Evolutionary conservation across 192 early-diverging fungal species (phyloP), one percentile per base, ranked within the genome.

Genomic region (Thamnidium elegans): DNA sequence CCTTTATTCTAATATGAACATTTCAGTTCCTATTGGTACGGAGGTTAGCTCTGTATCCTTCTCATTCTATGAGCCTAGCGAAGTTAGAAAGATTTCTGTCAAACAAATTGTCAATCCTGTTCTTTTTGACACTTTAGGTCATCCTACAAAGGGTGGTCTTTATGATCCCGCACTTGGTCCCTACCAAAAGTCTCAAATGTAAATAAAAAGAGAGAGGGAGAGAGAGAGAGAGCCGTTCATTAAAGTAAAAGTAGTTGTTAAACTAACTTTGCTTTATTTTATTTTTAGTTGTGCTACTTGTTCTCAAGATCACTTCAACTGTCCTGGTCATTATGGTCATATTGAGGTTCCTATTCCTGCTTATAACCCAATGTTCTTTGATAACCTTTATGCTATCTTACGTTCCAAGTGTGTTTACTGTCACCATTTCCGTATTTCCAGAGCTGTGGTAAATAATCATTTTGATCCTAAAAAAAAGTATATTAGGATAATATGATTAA

Each of bases 261-360:
- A 15, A n/a, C 21, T 20, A 17, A 31, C 17, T 55, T 72, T 58
- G 11, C 7, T 26, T 20, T 50, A 39, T 63, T 56, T 3, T 36
- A 62, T 46, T 44, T 39, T 30, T 69, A 92, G 90, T 34, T 98
- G 96, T 73, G 80, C 69, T 1, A 97, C 96, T 11, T 98, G 96
- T 76, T 80, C 80, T 8, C 81, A 94, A 53, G 84, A 84, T 39
- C 79, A 92, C 80, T 89, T 83, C 66, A 81, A 81, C 43, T 98
- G 95, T 67, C 95, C 95, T 4, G 96, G 96, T 39, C 95, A 98
- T 67, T 98, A 95, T 82, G 95, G 96, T 14, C 94, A 98, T 72
- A 96, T 98, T 67, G 92, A 97, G 64, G 83, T 98, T 20, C 88
- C 90, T 11, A 80, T 84, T 13, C 91, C 92, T 20, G 90, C 90